Conservation (phyloP, 371 early-diverging fungal species). For the Vairimorpha necatrix region DNA sequence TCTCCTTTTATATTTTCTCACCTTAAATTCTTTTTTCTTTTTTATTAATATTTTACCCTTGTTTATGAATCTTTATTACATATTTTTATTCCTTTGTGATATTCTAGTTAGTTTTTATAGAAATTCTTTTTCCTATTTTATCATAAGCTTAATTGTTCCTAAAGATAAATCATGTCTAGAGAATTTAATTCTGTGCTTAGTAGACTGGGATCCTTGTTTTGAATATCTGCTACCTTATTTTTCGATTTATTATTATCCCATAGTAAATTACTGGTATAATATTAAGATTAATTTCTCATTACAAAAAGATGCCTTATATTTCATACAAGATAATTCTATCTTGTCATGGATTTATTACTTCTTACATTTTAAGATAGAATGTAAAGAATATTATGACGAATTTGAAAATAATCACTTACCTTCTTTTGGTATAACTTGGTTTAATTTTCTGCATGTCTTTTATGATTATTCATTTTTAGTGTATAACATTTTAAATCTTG, state of each 20-base stretch:
- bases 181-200: not conserved
- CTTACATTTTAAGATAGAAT: not conserved
- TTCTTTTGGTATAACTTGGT: conserved; percentile 32
- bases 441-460: conserved; percentile 24
- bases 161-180: not conserved
- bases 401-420: conserved; percentile 13
- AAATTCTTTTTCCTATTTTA: not conserved
- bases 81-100: not conserved
- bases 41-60: too few relatives aligned
- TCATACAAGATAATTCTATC: not conserved
- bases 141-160: not conserved
- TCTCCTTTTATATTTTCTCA: too few relatives aligned
- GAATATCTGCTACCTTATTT: not conserved
- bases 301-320: not conserved
- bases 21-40: too few relatives aligned
- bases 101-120: not conserved
- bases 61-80: too few relatives aligned
- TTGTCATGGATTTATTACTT: not conserved
- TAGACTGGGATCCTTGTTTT: not conserved
- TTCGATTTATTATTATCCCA: not conserved
- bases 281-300: not conserved
- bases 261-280: not conserved
- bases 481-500: conserved; percentile 11
- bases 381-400: not conserved
- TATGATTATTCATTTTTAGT: conserved; percentile 5